Evolutionary conservation across 495 filamentous ascomycete genomes (phyloP), one percentile per base, ranked within the genome.

Genomic region (Aspergillus coremiiformis): DNA sequence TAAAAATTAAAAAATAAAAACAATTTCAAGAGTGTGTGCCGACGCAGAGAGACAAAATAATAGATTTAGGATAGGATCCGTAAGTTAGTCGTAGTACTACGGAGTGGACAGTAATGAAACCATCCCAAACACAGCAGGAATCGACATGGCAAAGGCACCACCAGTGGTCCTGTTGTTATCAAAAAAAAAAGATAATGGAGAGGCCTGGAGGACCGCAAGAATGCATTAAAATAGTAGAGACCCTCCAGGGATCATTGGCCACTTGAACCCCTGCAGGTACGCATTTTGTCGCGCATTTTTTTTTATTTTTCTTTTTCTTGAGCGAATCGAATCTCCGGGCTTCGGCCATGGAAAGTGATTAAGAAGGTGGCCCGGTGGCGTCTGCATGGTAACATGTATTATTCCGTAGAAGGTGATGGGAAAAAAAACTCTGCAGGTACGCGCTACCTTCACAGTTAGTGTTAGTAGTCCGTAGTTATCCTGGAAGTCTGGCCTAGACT

Each of bases 91-190:
- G n/a, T n/a, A n/a, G n/a, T n/a, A n/a, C n/a, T n/a, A n/a, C n/a
- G n/a, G n/a, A 20, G 8, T 21, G 14, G 32, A 2, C 17, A 17
- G 12, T 30, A 32, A 47, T 33, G 29, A 29, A 29, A 47, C 22
- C 37, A 41, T 21, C 37, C n/a, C 37, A 21, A 41, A 41, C 17
- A 41, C 17, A 41, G 37, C 37, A 41, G 37, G 15, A 41, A 41
- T 41, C 37, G 37, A 17, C 37, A 41, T 41, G 37, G 32, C n/a
- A n/a, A 41, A 14, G 37, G 37, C n/a, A 41, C 37, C 37, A 41
- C 37, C n/a, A 17, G n/a, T 41, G 37, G 37, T 41, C 37, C 37
- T 41, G 37, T 41, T 41, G 37, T 41, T 41, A 41, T 41, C 37
- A 41, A 41, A 41, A 41, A 41, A 12, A 21, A n/a, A n/a, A n/a